Base-by-base conservation (phyloP, 2,329 filamentous ascomycete species). In the Colletotrichum karsti region DNA sequence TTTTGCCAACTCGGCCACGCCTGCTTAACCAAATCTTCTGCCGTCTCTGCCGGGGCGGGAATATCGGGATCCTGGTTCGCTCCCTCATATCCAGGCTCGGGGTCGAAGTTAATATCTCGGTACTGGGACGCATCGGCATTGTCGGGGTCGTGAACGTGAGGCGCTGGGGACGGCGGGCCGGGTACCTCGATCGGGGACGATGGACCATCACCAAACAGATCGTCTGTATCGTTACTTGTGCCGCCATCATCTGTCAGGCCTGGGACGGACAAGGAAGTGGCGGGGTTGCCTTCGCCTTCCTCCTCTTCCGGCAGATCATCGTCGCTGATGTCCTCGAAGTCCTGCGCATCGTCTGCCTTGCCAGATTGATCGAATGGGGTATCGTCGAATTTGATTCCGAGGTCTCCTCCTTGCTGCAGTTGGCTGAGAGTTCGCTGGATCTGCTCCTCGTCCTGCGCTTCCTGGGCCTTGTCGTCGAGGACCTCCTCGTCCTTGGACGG, bases 341-440 rank as follows among this genome's bases (percentile, higher is more conserved):
- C 96, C 70, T 96, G 83, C 42, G 96, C 96, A 80, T 98, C 93
- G 68, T 94, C 94, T 61, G 94, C 95, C 80, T 99, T 99, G 78
- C 94, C 92, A 7, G 85, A 84, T 71, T 90, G 85, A 71, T 91
- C 90, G 70, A 91, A 87, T 24, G 84, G 77, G 59, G 80, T 81
- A 56, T 82, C 77, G 30, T 85, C 80, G 66, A 89, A 75, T 56
- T 82, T 80, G 5, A 83, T 75, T 8, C 78, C 79, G 12, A 82
- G 74, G 20, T 74, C 79, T 12, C 73, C 75, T 33, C 78, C 78
- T 63, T 81, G 78, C 67, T 83, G 79, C 41, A 79, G 80, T 56
- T 82, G 77, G 26, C 79, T 80, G 15, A 88, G 75, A 9, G 86
- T 76, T 8, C 77, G 79, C 30, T 83, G 77, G 28, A 88, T 84